phyloP scores from a whole-genome alignment of 768 basidiomycete genomes.

The Suillus sp. region DNA sequence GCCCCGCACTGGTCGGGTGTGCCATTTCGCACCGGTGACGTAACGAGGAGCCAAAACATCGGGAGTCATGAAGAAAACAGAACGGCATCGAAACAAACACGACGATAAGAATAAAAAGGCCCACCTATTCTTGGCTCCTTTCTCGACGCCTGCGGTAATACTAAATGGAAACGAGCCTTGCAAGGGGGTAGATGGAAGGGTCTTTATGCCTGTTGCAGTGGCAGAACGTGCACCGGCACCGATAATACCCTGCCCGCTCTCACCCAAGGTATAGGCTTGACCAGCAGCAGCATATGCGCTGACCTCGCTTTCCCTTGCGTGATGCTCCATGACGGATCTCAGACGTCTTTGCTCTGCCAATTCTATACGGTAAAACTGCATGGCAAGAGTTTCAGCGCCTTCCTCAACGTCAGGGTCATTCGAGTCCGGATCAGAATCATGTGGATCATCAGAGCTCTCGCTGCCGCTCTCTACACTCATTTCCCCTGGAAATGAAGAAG shows the following conservation, averaged over 20 bases:
- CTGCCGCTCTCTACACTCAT: conserved; percentile 29
- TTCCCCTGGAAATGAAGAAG: conserved; percentile 20
- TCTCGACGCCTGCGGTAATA: conserved; percentile 94
- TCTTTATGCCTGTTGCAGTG: conserved; percentile 13
- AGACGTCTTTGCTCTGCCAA: conserved; percentile 86
- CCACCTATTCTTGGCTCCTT: conserved; percentile 90
- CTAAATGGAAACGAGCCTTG: conserved; percentile 70
- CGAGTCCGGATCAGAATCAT: conserved; percentile 36
- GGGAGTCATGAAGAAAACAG: neutral
- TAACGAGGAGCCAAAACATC: neutral
- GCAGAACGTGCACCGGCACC: neutral
- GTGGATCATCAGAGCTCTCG: conserved; percentile 39
- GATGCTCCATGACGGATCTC: conserved; percentile 91
- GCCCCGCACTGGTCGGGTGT: neutral
- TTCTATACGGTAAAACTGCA: conserved; percentile 94
- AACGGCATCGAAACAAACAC: neutral
- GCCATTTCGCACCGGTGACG: conserved; percentile 6
- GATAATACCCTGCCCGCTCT: neutral
- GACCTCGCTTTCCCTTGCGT: conserved; percentile 60
- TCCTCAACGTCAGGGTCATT: conserved; percentile 54
- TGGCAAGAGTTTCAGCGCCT: conserved; percentile 78
- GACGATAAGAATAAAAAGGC: conserved; percentile 15
- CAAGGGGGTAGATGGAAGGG: conserved; percentile 23
- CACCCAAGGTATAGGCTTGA: conserved; percentile 15
- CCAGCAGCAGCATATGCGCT: conserved; percentile 5